Conservation (phyloP, 2,329 filamentous ascomycete genomes). For the Epichloe elymi region DNA sequence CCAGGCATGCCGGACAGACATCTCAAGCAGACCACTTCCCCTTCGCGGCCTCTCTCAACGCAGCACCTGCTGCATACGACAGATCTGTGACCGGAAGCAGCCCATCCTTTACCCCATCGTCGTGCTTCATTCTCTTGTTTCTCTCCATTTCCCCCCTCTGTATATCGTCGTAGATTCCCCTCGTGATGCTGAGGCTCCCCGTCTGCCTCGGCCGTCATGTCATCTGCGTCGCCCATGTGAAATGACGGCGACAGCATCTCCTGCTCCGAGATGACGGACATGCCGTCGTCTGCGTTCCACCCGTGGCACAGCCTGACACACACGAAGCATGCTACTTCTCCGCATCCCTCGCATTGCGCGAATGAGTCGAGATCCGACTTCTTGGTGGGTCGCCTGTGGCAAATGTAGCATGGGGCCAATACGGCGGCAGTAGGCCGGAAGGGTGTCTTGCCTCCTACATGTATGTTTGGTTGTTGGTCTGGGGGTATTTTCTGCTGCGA, state of each 20-base stretch:
- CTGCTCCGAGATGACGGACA: constrained; percentile 17
- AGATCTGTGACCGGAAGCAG: constrained; percentile 30
- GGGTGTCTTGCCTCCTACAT: constrained; percentile 1
- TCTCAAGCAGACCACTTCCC: constrained; percentile 53
- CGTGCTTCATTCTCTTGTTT: constrained; percentile 1
- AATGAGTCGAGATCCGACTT: constrained; percentile 54
- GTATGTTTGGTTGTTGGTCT: constrained; percentile 10
- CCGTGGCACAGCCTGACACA: constrained; percentile 52
- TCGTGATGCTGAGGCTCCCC: background rate
- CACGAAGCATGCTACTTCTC: constrained; percentile 52
- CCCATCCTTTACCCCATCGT: constrained; percentile 19
- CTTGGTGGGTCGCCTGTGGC: constrained; percentile 50
- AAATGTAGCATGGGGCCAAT: constrained; percentile 51
- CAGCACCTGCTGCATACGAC: constrained; percentile 57
- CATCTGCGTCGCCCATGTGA: constrained; percentile 36
- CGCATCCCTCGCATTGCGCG: constrained; percentile 49
- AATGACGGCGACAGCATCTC: constrained; percentile 31
- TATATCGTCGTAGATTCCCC: background rate
- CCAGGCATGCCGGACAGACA: constrained; percentile 38
- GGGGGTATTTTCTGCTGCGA: constrained; percentile 14
- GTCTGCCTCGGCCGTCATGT: constrained; percentile 6
- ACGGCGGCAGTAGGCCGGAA: constrained; percentile 11
- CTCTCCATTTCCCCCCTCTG: background rate
- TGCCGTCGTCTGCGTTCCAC: constrained; percentile 19
- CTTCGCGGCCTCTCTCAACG: constrained; percentile 49